These are phyloP conservation scores for Lentinula detonsa DNA, from an alignment of 768 basidiomycete genomes.

Conservation along the genomic window DNA sequence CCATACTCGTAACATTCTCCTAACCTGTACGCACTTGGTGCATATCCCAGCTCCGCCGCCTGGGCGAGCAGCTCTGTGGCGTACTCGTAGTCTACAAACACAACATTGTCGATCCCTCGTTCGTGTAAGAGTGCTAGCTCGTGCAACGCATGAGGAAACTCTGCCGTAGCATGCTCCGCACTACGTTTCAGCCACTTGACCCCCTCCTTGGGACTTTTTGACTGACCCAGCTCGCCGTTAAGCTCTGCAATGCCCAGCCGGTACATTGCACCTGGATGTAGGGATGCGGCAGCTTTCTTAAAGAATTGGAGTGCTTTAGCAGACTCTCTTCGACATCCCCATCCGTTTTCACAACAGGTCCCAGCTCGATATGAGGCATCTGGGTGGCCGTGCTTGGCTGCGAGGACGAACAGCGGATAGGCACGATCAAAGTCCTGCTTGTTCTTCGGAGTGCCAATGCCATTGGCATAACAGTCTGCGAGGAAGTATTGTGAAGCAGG, in stretches of 20 bases:
- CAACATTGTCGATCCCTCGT: conserved; percentile 95
- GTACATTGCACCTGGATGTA: conserved; percentile 95
- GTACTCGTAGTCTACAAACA: conserved; percentile 96
- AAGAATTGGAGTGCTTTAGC: conserved; percentile 91
- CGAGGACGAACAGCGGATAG: conserved; percentile 91
- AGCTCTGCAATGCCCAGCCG: conserved; percentile 94
- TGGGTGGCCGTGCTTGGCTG: conserved; percentile 95
- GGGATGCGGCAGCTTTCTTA: conserved; percentile 85
- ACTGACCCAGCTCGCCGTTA: conserved; percentile 87
- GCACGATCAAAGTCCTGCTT: conserved; percentile 97
- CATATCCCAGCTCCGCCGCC: conserved; percentile 93
- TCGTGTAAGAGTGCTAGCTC: conserved; percentile 93
- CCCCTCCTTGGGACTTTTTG: conserved; percentile 88
- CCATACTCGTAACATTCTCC: conserved; percentile 99
- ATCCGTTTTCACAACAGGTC: conserved; percentile 98
- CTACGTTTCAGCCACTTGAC: conserved; percentile 98
- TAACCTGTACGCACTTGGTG: conserved; percentile 90
- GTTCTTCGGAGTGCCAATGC: conserved; percentile 87
- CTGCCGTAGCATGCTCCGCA: conserved; percentile 89
- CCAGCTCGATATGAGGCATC: conserved; percentile 95
- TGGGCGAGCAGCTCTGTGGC: conserved; percentile 91
- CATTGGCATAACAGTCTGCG: conserved; percentile 97
- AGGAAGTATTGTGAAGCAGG: conserved; percentile 95
- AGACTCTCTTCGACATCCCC: conserved; percentile 92
- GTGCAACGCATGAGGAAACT: conserved; percentile 95